These are phyloP conservation scores for Paralagenidium karlingii DNA, from an alignment of 352 stramenopile genomes.

Conservation along the genomic window DNA sequence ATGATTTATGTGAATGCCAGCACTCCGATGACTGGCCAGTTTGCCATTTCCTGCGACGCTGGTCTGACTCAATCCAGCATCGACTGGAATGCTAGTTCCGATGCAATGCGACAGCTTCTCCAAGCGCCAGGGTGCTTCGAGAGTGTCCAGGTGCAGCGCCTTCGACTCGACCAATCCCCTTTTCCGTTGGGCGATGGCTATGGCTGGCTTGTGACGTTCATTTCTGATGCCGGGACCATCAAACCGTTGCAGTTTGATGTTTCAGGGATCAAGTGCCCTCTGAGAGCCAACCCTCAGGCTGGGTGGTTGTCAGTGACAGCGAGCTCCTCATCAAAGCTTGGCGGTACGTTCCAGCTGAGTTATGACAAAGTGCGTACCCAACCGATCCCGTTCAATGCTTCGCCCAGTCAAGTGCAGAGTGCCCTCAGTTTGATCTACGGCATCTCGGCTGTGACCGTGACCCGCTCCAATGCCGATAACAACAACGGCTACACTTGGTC, in stretches of 20 bases:
- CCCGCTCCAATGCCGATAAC: slow-evolving; percentile 12
- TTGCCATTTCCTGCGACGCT: slow-evolving; percentile 11
- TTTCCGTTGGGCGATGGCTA: slow-evolving; percentile 26
- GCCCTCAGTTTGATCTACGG: slow-evolving; percentile 15
- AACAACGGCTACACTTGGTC: slow-evolving; percentile 20
- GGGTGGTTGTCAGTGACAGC: slow-evolving; percentile 14
- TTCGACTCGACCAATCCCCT: slow-evolving; percentile 11
- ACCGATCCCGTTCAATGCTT: slow-evolving; percentile 27
- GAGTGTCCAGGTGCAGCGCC: slow-evolving; percentile 11
- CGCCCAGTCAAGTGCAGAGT: slow-evolving; percentile 14
- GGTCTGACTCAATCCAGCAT: slow-evolving; percentile 7
- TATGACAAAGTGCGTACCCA: slow-evolving; percentile 17
- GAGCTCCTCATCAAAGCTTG: slow-evolving; percentile 14
- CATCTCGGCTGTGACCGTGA: slow-evolving; percentile 12
- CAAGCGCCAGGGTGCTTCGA: slow-evolving; percentile 16
- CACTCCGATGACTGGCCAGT: slow-evolving; percentile 15
- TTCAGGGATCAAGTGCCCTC: slow-evolving; percentile 5
- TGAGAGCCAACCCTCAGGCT: slow-evolving; percentile 11
- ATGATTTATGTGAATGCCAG: slow-evolving; percentile 25
- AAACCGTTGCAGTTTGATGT: slow-evolving; percentile 14
- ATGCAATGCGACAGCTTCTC: slow-evolving; percentile 9
- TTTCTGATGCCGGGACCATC: slow-evolving; percentile 16
- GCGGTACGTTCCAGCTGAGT: slow-evolving; percentile 20
- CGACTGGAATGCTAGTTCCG: slow-evolving; percentile 13
- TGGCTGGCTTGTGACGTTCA: slow-evolving; percentile 32